Evolutionary conservation across 2,329 filamentous ascomycete species (phyloP).

Genomic region (Ceratocystis colombiana): DNA sequence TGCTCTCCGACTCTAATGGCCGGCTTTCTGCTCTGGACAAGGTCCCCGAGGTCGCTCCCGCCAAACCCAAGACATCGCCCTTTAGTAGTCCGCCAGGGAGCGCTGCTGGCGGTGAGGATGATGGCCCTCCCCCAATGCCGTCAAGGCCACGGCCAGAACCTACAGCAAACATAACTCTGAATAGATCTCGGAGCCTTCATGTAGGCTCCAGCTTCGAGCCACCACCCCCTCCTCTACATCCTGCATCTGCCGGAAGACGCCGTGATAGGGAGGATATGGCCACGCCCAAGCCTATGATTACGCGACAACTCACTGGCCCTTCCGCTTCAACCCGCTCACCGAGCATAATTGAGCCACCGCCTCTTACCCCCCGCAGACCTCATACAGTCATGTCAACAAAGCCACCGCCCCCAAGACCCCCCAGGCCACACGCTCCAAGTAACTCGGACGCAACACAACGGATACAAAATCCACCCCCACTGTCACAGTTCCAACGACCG

Average conservation of each 20-base stretch:
- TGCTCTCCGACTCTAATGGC: slow-evolving; percentile 29
- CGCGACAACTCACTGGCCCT: slow-evolving; percentile 24
- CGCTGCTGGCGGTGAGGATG: slow-evolving; percentile 32
- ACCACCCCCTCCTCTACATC: slow-evolving; percentile 24
- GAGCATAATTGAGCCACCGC: slow-evolving; percentile 20
- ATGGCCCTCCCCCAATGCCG: slow-evolving; percentile 31
- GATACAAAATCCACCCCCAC: slow-evolving; percentile 8
- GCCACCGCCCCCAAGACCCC: slow-evolving; percentile 22
- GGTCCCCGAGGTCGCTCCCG: slow-evolving; percentile 23
- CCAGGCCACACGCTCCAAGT: slow-evolving; percentile 18
- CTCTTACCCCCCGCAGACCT: slow-evolving; percentile 19
- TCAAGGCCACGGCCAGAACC: slow-evolving; percentile 24
- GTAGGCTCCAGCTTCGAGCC: slow-evolving; percentile 23
- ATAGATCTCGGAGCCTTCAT: slow-evolving; percentile 25
- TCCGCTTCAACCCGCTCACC: slow-evolving; percentile 17
- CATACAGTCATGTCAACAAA: slow-evolving; percentile 19
- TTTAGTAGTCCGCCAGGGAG: slow-evolving; percentile 80
- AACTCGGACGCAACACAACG: slow-evolving; percentile 13
- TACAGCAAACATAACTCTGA: slow-evolving; percentile 19
- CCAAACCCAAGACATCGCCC: slow-evolving; percentile 51
- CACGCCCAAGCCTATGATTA: slow-evolving; percentile 17
- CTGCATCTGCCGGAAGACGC: slow-evolving; percentile 16
- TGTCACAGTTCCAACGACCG: slow-evolving; percentile 21
- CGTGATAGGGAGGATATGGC: slow-evolving; percentile 20
- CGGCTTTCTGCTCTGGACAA: slow-evolving; percentile 17